phyloP scores from a whole-genome alignment of 257 asterid genomes.

The Striga asiatica region DNA sequence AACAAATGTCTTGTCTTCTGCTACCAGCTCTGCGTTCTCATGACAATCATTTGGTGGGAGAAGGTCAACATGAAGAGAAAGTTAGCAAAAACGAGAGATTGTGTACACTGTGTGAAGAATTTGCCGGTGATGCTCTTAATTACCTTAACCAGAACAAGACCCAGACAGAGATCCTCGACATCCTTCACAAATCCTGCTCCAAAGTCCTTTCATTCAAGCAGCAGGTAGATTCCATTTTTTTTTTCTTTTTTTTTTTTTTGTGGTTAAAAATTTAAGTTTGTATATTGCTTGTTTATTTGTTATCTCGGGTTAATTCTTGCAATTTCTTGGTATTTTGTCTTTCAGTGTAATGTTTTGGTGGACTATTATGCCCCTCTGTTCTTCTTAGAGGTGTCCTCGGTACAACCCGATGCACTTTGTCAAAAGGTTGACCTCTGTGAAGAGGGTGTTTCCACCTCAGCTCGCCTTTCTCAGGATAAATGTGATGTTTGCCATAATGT shows the following conservation, averaged over 20 bases:
- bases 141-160: constrained; percentile 63
- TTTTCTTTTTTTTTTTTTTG: too few relatives aligned
- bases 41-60: constrained; percentile 23
- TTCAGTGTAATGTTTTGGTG: constrained; percentile 78
- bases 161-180: constrained; percentile 46
- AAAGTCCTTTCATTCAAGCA: constrained; percentile 51
- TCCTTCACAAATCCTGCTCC: constrained; percentile 67
- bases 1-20: not conserved
- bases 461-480: constrained; percentile 32
- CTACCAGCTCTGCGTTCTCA: constrained; percentile 32
- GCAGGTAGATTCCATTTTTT: constrained; percentile 31
- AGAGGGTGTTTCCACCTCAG: constrained; percentile 24
- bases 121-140: constrained; percentile 48
- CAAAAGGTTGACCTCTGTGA: constrained; percentile 54
- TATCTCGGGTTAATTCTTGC: not conserved
- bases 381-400: constrained; percentile 50
- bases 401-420: constrained; percentile 55
- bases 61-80: constrained; percentile 26
- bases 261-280: too few relatives aligned
- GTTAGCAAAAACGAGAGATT: constrained; percentile 30
- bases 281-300: too few relatives aligned
- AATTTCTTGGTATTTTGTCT: constrained; percentile 1
- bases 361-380: constrained; percentile 81
- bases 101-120: constrained; percentile 64
- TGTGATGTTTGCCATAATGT: constrained; percentile 65